Evolutionary conservation across 1,139 yeast species (phyloP).

Genomic region (Sugiyamaella pinicola): DNA sequence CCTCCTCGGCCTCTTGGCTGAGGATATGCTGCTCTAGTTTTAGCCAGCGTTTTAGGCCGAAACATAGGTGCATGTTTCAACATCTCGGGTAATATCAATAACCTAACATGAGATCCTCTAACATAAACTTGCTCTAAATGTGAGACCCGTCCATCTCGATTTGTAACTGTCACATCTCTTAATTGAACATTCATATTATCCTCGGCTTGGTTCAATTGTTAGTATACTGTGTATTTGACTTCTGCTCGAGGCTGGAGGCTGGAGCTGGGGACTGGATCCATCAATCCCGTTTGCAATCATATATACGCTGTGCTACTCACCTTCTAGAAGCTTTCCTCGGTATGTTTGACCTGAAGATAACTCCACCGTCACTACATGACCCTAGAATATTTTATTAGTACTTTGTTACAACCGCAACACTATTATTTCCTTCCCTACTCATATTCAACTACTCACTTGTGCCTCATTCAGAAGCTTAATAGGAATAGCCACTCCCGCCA

Average conservation of each 20-base stretch:
- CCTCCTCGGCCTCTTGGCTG: slow-evolving; percentile 32
- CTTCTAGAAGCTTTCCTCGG: slow-evolving; percentile 80
- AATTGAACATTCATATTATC: slow-evolving; percentile 94
- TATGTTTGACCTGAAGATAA: slow-evolving; percentile 84
- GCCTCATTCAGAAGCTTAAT: slow-evolving; percentile 87
- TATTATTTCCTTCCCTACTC: not conserved
- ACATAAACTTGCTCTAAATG: slow-evolving; percentile 86
- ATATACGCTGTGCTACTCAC: no score
- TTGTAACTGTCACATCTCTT: slow-evolving; percentile 78
- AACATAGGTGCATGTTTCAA: slow-evolving; percentile 81
- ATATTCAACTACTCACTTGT: slow-evolving; percentile 43
- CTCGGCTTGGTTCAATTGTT: slow-evolving; percentile 45
- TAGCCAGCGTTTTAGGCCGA: slow-evolving; percentile 46
- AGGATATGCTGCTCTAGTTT: slow-evolving; percentile 33
- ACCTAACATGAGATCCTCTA: slow-evolving; percentile 87
- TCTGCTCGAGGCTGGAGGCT: no score
- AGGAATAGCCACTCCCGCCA: slow-evolving; percentile 64
- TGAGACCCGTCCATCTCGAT: slow-evolving; percentile 70
- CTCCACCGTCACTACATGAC: slow-evolving; percentile 84
- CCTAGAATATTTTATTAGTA: slow-evolving; percentile 48
- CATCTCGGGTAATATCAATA: slow-evolving; percentile 86
- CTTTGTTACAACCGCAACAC: no score
- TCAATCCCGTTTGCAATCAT: no score
- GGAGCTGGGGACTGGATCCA: no score
- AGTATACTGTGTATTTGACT: no score